These are phyloP conservation scores for Apiospora phragmitis DNA, from an alignment of 2,329 filamentous ascomycete genomes.

Conservation along the genomic window DNA sequence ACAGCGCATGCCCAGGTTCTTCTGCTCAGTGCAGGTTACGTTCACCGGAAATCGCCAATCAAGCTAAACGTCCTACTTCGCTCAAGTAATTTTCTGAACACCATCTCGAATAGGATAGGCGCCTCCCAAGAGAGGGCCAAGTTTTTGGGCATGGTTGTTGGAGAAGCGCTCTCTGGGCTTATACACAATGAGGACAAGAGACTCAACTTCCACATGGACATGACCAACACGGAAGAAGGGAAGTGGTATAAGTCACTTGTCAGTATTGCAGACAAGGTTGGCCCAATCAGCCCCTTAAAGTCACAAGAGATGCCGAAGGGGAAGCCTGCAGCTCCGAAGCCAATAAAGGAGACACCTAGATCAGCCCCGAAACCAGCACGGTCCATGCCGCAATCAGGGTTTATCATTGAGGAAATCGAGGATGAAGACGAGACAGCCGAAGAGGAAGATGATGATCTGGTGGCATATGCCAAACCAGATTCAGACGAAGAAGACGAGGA, in stretches of 20 bases:
- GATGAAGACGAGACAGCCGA: conserved; percentile 52
- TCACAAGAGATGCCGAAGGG: conserved; percentile 26
- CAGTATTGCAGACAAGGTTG: conserved; percentile 61
- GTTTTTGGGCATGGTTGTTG: conserved; percentile 86
- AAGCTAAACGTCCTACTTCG: conserved; percentile 69
- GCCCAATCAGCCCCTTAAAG: conserved; percentile 53
- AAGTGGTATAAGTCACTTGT: conserved; percentile 72
- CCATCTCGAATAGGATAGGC: conserved; percentile 82
- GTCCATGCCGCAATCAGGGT: conserved; percentile 35
- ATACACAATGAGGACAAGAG: conserved; percentile 67
- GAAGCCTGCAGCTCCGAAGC: conserved; percentile 27
- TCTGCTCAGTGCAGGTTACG: conserved; percentile 74
- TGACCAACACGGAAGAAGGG: conserved; percentile 72
- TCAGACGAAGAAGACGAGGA: conserved; percentile 90
- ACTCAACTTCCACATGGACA: conserved; percentile 83
- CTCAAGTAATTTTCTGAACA: conserved; percentile 71
- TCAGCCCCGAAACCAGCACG: conserved; percentile 23
- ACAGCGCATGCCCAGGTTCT: conserved; percentile 77
- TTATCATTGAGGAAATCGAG: conserved; percentile 67
- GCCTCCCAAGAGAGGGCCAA: conserved; percentile 74
- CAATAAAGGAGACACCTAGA: conserved; percentile 19
- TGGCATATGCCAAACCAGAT: conserved; percentile 81
- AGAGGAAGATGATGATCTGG: conserved; percentile 66
- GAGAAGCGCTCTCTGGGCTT: conserved; percentile 67
- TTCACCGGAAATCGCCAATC: conserved; percentile 65